Conservation (phyloP, 2,329 filamentous ascomycete genomes). For the Exophiala dermatitidis region DNA sequence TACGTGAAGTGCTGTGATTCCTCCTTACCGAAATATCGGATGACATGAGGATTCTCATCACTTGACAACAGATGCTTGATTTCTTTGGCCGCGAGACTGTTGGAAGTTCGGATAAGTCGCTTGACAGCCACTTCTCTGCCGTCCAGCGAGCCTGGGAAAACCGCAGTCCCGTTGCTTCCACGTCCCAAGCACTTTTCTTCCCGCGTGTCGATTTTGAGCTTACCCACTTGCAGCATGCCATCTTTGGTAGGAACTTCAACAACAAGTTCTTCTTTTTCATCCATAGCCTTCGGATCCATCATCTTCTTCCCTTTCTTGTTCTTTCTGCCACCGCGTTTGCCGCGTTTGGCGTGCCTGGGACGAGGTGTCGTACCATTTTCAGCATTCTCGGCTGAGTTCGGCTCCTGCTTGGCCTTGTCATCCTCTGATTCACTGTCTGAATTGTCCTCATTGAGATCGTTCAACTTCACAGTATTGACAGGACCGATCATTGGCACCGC, state of each 20-base stretch:
- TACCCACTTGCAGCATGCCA: slow-evolving; percentile 55
- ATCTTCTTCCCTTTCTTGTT: slow-evolving; percentile 31
- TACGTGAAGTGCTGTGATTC: slow-evolving; percentile 86
- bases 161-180: slow-evolving; percentile 93
- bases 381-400: slow-evolving; percentile 9
- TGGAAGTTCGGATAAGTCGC: slow-evolving; percentile 92
- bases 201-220: slow-evolving; percentile 50
- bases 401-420: slow-evolving; percentile 19
- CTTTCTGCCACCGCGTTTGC: slow-evolving; percentile 28
- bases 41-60: slow-evolving; percentile 92
- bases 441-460: slow-evolving; percentile 14
- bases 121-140: slow-evolving; percentile 91
- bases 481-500: slow-evolving; percentile 10
- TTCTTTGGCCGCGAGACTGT: slow-evolving; percentile 90
- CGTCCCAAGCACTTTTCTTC: slow-evolving; percentile 54
- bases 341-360: slow-evolving; percentile 27
- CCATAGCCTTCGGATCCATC: slow-evolving; percentile 27
- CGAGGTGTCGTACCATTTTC: slow-evolving; percentile 22
- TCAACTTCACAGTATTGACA: slow-evolving; percentile 11
- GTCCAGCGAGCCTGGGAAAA: slow-evolving; percentile 91
- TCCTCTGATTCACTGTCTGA: slow-evolving; percentile 25
- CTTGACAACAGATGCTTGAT: slow-evolving; percentile 85
- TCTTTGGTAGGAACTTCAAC: slow-evolving; percentile 51
- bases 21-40: slow-evolving; percentile 91
- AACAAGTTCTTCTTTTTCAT: slow-evolving; percentile 19